phyloP scores from a whole-genome alignment of 306 rosid species.

The Lotus japonicus region DNA sequence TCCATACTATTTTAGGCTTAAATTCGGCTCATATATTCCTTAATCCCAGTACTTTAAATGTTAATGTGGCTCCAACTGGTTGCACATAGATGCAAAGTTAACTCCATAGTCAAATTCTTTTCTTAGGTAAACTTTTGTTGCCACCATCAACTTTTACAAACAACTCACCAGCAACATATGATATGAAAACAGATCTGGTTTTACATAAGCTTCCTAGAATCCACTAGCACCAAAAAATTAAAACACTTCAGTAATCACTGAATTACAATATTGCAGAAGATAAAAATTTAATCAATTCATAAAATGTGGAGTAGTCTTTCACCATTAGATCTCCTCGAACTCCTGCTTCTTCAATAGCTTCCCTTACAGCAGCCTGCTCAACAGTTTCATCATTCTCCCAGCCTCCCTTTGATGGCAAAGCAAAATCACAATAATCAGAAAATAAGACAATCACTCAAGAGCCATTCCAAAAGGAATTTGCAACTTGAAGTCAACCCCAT shows the following conservation, averaged over 20 bases:
- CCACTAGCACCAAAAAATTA: not conserved
- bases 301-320: not conserved
- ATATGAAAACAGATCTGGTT: not conserved
- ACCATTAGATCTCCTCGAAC: conserved; percentile 66
- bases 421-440: conserved; percentile 13
- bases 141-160: not conserved
- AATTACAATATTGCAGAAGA: not conserved
- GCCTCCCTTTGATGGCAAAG: conserved; percentile 47
- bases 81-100: not conserved
- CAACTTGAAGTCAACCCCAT: not conserved
- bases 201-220: conserved; percentile 13
- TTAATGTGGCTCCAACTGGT: not conserved
- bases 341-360: conserved; percentile 77
- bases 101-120: too few species aligned
- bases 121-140: not conserved
- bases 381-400: conserved; percentile 82
- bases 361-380: conserved; percentile 59
- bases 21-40: not conserved
- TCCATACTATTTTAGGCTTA: not conserved
- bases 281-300: not conserved
- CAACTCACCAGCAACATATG: not conserved
- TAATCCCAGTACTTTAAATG: not conserved
- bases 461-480: not conserved
- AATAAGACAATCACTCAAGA: not conserved
- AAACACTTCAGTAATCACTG: not conserved